Conservation (phyloP, 139 green algal genomes). For the Tetratostichococcus sp. region DNA sequence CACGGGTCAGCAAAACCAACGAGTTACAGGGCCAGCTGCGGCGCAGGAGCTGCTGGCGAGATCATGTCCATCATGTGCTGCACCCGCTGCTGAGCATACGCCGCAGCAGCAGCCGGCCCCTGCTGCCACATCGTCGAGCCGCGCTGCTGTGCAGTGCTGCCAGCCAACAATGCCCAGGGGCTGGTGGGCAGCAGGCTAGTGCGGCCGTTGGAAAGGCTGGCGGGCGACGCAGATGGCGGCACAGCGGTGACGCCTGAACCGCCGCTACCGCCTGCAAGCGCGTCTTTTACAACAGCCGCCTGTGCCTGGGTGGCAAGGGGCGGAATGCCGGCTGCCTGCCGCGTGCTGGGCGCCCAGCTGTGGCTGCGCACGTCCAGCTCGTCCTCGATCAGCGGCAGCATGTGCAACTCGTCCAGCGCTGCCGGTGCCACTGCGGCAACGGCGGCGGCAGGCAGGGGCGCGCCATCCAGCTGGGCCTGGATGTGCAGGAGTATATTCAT, state of each 20-base stretch:
- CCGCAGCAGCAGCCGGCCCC: too few species aligned
- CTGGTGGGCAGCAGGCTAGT: too few species aligned
- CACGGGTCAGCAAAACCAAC: too few species aligned
- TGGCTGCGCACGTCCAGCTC: slow-evolving; percentile 23
- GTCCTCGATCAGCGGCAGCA: slow-evolving; percentile 33
- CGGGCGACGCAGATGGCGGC: too few species aligned
- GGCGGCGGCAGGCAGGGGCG: slow-evolving; percentile 13
- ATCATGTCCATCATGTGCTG: neutral
- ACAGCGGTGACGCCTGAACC: too few species aligned
- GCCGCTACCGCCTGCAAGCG: too few species aligned
- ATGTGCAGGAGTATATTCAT: neutral
- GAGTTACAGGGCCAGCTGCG: too few species aligned
- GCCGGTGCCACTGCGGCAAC: too few species aligned
- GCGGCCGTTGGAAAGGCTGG: too few species aligned
- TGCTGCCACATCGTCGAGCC: neutral
- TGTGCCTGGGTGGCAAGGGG: slow-evolving; percentile 9
- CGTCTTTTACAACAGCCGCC: too few species aligned
- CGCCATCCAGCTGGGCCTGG: slow-evolving; percentile 26
- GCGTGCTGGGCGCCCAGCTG: slow-evolving; percentile 5
- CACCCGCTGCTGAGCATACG: neutral
- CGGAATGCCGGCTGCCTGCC: slow-evolving; percentile 12
- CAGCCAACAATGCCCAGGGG: too few species aligned
- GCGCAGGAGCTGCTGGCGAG: neutral
- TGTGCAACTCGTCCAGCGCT: slow-evolving; percentile 10
- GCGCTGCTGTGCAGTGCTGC: too few species aligned